Evolutionary conservation across 2,329 filamentous ascomycete genomes (phyloP).

Genomic region (Colletotrichum sp.): DNA sequence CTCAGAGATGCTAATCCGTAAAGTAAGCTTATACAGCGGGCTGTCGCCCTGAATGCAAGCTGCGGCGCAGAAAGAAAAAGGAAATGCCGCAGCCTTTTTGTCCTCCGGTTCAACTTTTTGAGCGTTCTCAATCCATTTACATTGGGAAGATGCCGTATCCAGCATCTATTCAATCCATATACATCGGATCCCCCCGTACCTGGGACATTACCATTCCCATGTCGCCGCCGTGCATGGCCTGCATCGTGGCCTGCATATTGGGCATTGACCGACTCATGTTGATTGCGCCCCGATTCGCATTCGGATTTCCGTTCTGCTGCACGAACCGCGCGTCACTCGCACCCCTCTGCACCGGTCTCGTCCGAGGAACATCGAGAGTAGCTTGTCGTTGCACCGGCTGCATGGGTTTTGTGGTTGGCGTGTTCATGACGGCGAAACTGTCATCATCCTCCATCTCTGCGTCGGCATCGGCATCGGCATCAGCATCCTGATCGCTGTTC

Average conservation of each 20-base stretch:
- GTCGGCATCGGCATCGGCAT: conserved; percentile 43
- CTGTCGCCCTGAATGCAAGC: conserved; percentile 5
- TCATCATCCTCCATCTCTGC: conserved; percentile 64
- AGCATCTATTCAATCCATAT: conserved; percentile 47
- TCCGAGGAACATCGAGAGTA: conserved; percentile 48
- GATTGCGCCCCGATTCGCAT: conserved; percentile 40
- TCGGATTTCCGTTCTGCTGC: conserved; percentile 44
- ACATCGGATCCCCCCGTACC: conserved; percentile 55
- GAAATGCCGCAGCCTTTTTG: background rate
- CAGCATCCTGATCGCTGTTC: conserved; percentile 50
- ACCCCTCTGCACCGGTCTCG: conserved; percentile 36
- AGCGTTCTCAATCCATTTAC: background rate
- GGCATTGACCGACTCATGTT: conserved; percentile 51
- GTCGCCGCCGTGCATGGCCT: conserved; percentile 45
- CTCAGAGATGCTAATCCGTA: background rate
- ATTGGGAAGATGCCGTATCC: background rate
- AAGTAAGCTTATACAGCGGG: conserved; percentile 16
- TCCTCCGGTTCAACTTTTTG: background rate
- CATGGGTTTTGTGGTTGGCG: conserved; percentile 40
- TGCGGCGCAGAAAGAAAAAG: background rate
- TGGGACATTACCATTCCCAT: conserved; percentile 51
- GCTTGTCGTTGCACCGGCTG: conserved; percentile 44
- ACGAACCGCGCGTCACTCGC: conserved; percentile 43
- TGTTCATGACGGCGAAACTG: conserved; percentile 55
- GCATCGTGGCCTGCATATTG: conserved; percentile 49